Conservation (phyloP, 768 basidiomycete genomes). For the Hortiboletus flavorubellus region DNA sequence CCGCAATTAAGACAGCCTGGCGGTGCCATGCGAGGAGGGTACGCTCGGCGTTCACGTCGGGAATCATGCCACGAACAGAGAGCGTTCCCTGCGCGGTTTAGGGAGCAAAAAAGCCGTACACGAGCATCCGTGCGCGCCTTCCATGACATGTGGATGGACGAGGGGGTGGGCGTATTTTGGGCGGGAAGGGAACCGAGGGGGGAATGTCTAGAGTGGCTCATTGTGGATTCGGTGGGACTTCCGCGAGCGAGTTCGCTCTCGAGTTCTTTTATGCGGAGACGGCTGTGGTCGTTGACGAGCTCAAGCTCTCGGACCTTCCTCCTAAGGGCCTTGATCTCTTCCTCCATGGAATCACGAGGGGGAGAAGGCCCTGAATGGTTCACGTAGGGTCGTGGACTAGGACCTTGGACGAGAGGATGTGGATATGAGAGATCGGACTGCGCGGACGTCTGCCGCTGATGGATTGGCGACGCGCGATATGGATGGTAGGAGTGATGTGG, state of each 20-base stretch:
- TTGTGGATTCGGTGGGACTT: conserved; percentile 23
- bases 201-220: conserved; percentile 17
- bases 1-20: conserved; percentile 79
- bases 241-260: conserved; percentile 42
- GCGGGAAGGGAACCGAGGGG: conserved; percentile 14
- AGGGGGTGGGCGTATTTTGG: conserved; percentile 35
- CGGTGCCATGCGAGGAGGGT: conserved; percentile 79
- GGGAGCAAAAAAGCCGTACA: conserved; percentile 66
- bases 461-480: conserved; percentile 21
- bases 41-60: conserved; percentile 71
- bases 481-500: conserved; percentile 28
- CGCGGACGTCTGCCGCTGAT: conserved; percentile 22
- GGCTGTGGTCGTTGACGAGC: conserved; percentile 50
- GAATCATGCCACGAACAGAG: conserved; percentile 92
- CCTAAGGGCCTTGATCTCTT: conserved; percentile 54
- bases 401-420: conserved; percentile 12
- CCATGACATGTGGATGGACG: conserved; percentile 57
- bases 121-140: conserved; percentile 71
- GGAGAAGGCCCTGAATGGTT: conserved; percentile 17
- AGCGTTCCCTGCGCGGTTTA: conserved; percentile 85
- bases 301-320: conserved; percentile 63
- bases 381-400: conserved; percentile 19
- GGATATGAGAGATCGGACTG: conserved; percentile 22
- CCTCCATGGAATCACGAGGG: conserved; percentile 33
- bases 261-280: conserved; percentile 45